A percentile compares a stretch with the other conserved stretches of the same genome.
These are phyloP conservation scores for Tuber aestivum DNA, from an alignment of 495 filamentous ascomycete species.

Conservation along the genomic window DNA sequence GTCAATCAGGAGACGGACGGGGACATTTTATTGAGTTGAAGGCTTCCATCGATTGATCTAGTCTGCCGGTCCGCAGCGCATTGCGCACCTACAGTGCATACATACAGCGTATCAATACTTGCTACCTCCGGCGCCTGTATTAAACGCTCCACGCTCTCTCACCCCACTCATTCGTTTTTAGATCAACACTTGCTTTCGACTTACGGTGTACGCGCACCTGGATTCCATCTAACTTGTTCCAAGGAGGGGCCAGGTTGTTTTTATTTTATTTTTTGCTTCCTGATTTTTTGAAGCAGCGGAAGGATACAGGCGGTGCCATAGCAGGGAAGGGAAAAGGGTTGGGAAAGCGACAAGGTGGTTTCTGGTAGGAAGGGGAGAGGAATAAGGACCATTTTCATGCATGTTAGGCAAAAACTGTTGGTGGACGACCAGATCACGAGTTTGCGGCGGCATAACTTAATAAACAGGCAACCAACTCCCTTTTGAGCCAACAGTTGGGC, in stretches of 20 bases:
- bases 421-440: conserved; percentile 1
- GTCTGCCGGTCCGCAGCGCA: neutral
- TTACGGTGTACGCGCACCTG: neutral
- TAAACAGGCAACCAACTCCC: neutral
- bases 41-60: neutral
- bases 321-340: neutral
- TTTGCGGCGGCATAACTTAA: neutral
- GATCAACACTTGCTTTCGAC: neutral
- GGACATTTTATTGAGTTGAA: conserved; percentile 1
- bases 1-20: neutral
- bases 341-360: neutral
- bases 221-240: neutral
- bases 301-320: neutral
- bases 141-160: neutral
- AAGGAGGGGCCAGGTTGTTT: neutral
- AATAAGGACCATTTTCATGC: neutral
- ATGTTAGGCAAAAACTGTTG: neutral
- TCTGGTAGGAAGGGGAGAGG: neutral
- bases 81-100: neutral
- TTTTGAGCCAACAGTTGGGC: neutral
- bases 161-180: neutral
- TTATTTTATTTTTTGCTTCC: neutral
- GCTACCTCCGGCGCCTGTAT: neutral
- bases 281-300: neutral
- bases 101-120: neutral